phyloP scores from a whole-genome alignment of 148 eudicot species.

The Pharnaceum exiguum region DNA sequence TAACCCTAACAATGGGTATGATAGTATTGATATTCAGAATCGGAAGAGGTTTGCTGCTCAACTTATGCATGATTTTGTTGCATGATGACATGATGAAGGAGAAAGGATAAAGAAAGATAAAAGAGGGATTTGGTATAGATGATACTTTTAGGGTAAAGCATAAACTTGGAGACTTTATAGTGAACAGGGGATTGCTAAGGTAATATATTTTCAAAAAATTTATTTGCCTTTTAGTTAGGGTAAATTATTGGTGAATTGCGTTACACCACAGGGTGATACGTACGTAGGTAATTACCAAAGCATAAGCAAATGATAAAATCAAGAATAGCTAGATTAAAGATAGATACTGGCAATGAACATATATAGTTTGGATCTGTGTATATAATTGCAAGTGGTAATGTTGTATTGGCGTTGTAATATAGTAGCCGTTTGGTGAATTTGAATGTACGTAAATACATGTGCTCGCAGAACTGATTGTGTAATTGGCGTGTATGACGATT shows the following conservation, averaged over 20 bases:
- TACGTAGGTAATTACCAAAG: not conserved
- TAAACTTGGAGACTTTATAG: not conserved
- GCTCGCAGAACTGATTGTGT: no score
- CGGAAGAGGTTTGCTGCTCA: slow-evolving; percentile 55
- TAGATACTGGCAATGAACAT: not conserved
- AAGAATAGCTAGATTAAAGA: not conserved
- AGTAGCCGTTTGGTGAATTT: slow-evolving; percentile 12
- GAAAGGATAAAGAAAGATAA: not conserved
- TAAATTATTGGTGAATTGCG: slow-evolving; percentile 2
- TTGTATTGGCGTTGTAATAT: slow-evolving; percentile 14
- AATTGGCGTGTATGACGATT: not conserved
- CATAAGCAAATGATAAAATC: slow-evolving; percentile 7
- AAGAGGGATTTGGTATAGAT: slow-evolving; percentile 26
- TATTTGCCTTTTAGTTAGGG: not conserved
- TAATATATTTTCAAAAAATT: slow-evolving; percentile 1
- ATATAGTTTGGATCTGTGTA: slow-evolving; percentile 10
- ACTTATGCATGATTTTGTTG: slow-evolving; percentile 46
- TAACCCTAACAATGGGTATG: slow-evolving; percentile 28
- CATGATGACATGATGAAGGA: slow-evolving; percentile 15
- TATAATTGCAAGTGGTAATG: no score
- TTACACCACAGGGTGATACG: not conserved
- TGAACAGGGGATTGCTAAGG: slow-evolving; percentile 9
- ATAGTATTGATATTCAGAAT: slow-evolving; percentile 31
- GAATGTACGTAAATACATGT: no score
- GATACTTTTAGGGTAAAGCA: slow-evolving; percentile 11